Percentiles rank a stretch among this genome's conserved stretches.
These are phyloP conservation scores for Malassezia arunalokei DNA, from an alignment of 1,284 basidiomycete species.

Conservation along the genomic window DNA sequence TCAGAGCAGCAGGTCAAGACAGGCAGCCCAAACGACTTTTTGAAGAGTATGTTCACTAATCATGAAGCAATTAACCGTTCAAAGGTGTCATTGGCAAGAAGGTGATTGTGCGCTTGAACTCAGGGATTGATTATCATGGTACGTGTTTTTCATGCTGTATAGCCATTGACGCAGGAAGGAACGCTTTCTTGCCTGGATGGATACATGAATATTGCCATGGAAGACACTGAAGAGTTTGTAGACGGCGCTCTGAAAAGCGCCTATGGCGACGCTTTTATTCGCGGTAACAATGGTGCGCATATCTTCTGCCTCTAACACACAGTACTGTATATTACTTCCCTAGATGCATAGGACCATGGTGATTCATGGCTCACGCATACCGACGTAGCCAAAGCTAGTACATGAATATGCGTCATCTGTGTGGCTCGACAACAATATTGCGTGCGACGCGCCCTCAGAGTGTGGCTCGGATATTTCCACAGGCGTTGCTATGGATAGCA, in stretches of 20 bases:
- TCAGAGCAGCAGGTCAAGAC: slow-evolving; percentile 13
- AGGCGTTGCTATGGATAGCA: background rate
- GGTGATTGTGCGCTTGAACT: slow-evolving; percentile 85
- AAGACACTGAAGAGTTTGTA: slow-evolving; percentile 90
- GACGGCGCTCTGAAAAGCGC: slow-evolving; percentile 71
- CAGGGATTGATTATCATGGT: slow-evolving; percentile 92
- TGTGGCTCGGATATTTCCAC: background rate
- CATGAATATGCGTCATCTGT: too few species aligned
- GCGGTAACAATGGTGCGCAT: slow-evolving; percentile 84
- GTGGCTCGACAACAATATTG: too few species aligned
- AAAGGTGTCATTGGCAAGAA: slow-evolving; percentile 71
- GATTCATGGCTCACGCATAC: background rate
- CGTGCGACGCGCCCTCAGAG: too few species aligned
- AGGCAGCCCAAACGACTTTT: slow-evolving; percentile 39
- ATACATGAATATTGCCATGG: slow-evolving; percentile 86
- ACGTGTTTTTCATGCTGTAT: slow-evolving; percentile 29
- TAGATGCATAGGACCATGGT: slow-evolving; percentile 2
- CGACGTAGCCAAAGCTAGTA: background rate
- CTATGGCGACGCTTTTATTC: slow-evolving; percentile 87
- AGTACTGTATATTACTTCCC: slow-evolving; percentile 21
- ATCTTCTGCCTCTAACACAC: background rate
- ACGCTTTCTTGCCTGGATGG: slow-evolving; percentile 92
- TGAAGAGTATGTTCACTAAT: slow-evolving; percentile 37
- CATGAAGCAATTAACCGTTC: slow-evolving; percentile 45
- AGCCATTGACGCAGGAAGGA: slow-evolving; percentile 51